A percentile compares a stretch with the other conserved stretches of the same genome.
Conservation (phyloP, 371 early-diverging fungal species). For the Syncephalastrum sp. region DNA sequence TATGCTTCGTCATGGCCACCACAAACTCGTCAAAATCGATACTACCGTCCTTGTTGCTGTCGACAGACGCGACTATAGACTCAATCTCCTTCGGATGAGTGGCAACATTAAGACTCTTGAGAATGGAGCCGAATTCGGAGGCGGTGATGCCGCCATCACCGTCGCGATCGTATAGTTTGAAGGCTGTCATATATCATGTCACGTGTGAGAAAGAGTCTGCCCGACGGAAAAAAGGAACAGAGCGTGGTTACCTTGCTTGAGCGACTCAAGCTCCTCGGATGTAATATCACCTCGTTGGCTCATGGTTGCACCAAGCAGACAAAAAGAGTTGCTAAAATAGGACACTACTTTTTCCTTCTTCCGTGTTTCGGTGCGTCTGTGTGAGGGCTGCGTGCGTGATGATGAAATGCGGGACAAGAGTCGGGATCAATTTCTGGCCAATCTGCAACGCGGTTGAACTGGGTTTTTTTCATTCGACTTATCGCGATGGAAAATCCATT, state of each 20-base stretch:
- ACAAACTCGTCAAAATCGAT: slow-evolving; percentile 70
- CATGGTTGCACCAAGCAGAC: no score
- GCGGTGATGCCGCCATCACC: slow-evolving; percentile 52
- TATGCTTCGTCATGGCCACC: slow-evolving; percentile 55
- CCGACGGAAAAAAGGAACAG: background rate
- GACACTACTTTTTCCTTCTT: no score
- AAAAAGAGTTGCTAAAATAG: no score
- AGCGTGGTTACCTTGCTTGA: slow-evolving; percentile 4
- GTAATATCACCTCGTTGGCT: slow-evolving; percentile 4
- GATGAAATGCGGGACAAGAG: no score
- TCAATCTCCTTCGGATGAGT: slow-evolving; percentile 57
- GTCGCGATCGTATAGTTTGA: slow-evolving; percentile 67
- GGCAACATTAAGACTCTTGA: slow-evolving; percentile 68
- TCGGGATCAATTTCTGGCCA: no score
- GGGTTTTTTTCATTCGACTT: no score
- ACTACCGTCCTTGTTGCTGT: slow-evolving; percentile 38
- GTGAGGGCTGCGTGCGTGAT: no score
- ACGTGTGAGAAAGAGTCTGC: background rate
- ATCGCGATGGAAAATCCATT: no score
- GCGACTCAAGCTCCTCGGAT: slow-evolving; percentile 10
- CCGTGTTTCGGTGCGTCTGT: no score
- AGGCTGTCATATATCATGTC: slow-evolving; percentile 27
- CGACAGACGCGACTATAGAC: slow-evolving; percentile 48
- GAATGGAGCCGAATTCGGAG: slow-evolving; percentile 62
- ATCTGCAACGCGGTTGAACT: no score